Conservation (phyloP, 352 stramenopile species). For the Globisporangium solare region DNA sequence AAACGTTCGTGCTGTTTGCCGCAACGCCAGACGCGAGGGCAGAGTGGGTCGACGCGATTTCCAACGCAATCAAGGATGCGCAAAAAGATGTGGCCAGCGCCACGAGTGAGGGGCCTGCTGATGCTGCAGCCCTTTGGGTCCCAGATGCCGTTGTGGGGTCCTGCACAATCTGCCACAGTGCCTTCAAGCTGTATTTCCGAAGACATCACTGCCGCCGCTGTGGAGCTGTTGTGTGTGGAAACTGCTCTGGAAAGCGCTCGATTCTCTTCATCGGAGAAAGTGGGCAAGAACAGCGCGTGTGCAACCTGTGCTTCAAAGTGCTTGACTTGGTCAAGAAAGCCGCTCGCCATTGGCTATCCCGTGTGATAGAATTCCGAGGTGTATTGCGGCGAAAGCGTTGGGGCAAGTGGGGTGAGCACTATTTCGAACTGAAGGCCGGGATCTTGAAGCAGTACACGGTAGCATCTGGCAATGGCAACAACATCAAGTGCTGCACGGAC, state of each 20-base stretch:
- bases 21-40: slow-evolving; percentile 34
- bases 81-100: slow-evolving; percentile 27
- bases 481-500: slow-evolving; percentile 44
- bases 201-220: slow-evolving; percentile 79
- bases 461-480: slow-evolving; percentile 22
- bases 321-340: slow-evolving; percentile 61
- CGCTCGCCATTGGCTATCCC: slow-evolving; percentile 63
- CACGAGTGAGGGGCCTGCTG: slow-evolving; percentile 32
- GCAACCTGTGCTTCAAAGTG: slow-evolving; percentile 58
- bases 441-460: slow-evolving; percentile 79
- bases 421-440: slow-evolving; percentile 71
- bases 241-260: slow-evolving; percentile 61
- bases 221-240: slow-evolving; percentile 71
- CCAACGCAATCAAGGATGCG: slow-evolving; percentile 44
- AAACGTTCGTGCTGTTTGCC: slow-evolving; percentile 79
- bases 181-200: slow-evolving; percentile 76
- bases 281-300: slow-evolving; percentile 61
- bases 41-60: slow-evolving; percentile 60
- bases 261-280: slow-evolving; percentile 72
- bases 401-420: slow-evolving; percentile 82
- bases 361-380: slow-evolving; percentile 64
- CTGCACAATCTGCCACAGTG: slow-evolving; percentile 62
- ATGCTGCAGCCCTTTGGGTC: slow-evolving; percentile 72
- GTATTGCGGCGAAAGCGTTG: slow-evolving; percentile 62
- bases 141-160: slow-evolving; percentile 58